These are phyloP conservation scores for Saccharomycopsis fermentans DNA, from an alignment of 805 yeast species.

Conservation along the genomic window DNA sequence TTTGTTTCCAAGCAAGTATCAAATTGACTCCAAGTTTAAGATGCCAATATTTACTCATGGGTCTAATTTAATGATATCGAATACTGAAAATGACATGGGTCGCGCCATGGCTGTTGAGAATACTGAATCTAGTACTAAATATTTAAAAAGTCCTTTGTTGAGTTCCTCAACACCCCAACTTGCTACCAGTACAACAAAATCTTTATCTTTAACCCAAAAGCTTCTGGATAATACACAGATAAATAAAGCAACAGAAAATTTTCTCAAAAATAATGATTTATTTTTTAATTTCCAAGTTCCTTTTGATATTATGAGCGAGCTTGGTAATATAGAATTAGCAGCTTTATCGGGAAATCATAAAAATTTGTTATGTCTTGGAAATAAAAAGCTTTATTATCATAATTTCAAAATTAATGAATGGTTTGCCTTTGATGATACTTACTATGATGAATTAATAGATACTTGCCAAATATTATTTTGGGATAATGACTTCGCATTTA, in stretches of 20 bases:
- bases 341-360: not conserved
- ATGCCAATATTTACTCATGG: slow-evolving; percentile 21
- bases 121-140: not conserved
- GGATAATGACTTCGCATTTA: slow-evolving; percentile 14
- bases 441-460: slow-evolving; percentile 10
- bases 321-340: not conserved
- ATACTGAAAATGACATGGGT: not conserved
- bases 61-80: slow-evolving; percentile 8
- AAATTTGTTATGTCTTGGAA: not conserved
- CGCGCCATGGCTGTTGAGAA: not conserved
- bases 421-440: slow-evolving; percentile 23
- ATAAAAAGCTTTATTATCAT: slow-evolving; percentile 6
- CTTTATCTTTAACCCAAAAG: not conserved
- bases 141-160: not conserved
- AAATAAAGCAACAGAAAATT: not conserved
- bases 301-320: not conserved
- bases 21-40: slow-evolving; percentile 21
- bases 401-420: slow-evolving; percentile 21
- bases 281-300: not conserved
- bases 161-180: not conserved
- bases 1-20: slow-evolving; percentile 5
- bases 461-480: slow-evolving; percentile 17
- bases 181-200: not conserved
- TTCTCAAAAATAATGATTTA: not conserved
- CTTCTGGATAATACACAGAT: not conserved